phyloP scores from a whole-genome alignment of 2,329 filamentous ascomycete genomes.

The Venturia pyrina region DNA sequence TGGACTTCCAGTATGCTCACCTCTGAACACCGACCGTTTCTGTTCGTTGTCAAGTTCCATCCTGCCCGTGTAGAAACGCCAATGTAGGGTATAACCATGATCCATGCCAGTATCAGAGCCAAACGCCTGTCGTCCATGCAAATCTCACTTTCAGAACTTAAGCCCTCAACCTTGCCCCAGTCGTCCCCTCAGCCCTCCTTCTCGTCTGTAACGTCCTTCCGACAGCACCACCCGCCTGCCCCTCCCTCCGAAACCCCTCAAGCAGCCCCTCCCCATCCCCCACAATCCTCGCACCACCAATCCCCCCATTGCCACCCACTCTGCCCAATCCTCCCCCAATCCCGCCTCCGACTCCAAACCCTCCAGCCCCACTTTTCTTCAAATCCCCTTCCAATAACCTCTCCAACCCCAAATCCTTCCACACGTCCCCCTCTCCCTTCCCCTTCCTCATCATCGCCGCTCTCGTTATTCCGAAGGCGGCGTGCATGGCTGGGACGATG shows the following conservation, averaged over 20 bases:
- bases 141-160: neutral
- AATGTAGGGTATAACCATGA: slow-evolving; percentile 2
- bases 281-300: neutral
- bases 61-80: neutral
- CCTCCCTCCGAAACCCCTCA: neutral
- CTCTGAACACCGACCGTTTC: too few species aligned
- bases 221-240: neutral
- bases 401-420: slow-evolving; percentile 68
- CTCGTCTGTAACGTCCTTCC: neutral
- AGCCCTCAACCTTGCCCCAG: slow-evolving; percentile 6
- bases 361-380: neutral
- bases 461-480: slow-evolving; percentile 74
- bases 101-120: neutral
- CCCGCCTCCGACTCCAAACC: neutral
- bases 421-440: slow-evolving; percentile 41
- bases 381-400: slow-evolving; percentile 44
- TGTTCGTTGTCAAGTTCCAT: neutral
- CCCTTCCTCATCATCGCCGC: slow-evolving; percentile 64
- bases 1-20: too few species aligned
- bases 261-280: neutral
- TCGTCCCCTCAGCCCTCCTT: slow-evolving; percentile 9
- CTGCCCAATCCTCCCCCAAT: neutral
- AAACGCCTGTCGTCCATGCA: neutral
- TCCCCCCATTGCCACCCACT: neutral
- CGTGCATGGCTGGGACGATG: slow-evolving; percentile 79